Conservation (phyloP, 306 rosid species). For the Carpinus viminea region DNA sequence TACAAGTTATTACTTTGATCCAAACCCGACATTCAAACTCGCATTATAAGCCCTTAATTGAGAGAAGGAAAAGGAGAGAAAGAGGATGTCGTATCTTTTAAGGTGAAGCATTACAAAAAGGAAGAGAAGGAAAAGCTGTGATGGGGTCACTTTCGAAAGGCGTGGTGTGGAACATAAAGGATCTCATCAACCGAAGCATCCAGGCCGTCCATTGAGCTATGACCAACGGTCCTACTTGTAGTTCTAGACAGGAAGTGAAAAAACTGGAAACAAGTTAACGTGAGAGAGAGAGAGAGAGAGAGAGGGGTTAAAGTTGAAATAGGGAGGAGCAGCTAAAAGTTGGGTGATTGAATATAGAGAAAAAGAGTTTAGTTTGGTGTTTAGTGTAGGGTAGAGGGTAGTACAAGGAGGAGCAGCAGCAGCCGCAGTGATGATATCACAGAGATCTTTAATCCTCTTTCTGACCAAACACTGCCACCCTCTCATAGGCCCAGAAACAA, state of each 20-base stretch:
- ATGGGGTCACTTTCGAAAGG: conserved; percentile 47
- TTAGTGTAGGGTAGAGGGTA: neutral
- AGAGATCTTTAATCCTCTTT: conserved; percentile 56
- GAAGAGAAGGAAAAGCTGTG: conserved; percentile 26
- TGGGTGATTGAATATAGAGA: conserved; percentile 18
- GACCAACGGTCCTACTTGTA: conserved; percentile 32
- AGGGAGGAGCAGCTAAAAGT: neutral
- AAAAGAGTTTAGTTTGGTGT: conserved; percentile 18
- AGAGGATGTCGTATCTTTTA: conserved; percentile 46
- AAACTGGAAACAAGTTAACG: no score
- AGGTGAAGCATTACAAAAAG: conserved; percentile 36
- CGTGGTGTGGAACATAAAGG: conserved; percentile 34
- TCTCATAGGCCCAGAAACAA: conserved; percentile 43
- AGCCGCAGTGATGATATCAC: conserved; percentile 52
- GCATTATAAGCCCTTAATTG: no score
- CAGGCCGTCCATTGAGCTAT: conserved; percentile 14
- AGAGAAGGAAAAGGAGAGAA: neutral
- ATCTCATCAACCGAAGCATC: conserved; percentile 30
- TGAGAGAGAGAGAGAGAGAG: neutral
- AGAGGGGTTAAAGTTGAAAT: conserved; percentile 22
- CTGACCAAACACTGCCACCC: conserved; percentile 67
- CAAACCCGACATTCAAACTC: no score
- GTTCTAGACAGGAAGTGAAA: conserved; percentile 29
- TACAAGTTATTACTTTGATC: no score
- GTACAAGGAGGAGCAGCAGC: conserved; percentile 41